Evolutionary conservation across 2,329 filamentous ascomycete genomes (phyloP), one percentile per base, ranked within the genome.

Genomic region (Xylariaceae sp.): DNA sequence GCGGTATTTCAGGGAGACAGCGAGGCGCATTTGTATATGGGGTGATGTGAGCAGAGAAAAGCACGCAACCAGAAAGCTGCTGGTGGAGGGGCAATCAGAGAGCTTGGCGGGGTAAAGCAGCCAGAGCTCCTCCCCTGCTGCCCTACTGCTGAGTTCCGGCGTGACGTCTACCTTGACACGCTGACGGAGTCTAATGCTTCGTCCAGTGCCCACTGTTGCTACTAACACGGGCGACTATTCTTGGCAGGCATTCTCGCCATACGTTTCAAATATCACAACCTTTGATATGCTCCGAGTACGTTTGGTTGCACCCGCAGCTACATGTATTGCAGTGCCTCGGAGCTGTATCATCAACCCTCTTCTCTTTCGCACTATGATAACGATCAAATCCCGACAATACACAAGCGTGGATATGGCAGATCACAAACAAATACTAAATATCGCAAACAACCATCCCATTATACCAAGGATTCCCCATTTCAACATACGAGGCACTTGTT

Each of bases 1-100:
- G 42, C 4, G 53, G 39, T 58, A 37, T 59, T 39, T 55, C 35
- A 63, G 32, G 43, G 43, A 51, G 29, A 57, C 57, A 36, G 45
- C 52, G 39, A 41, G 45, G 51, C 45, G 37, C 43, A 49, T 45
- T 48, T 43, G 42, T 48, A 55, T 47, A 35, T 51, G 18, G 36
- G 47, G 59, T 55, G 39, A 52, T 26, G 49, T 43, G 52, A 40
- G 15, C 26, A 23, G 21, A 49, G 59, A 64, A 65, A 64, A 62
- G 44, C 54, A 61, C 64, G 60, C 60, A 66, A 58, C 36, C 8
- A 58, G 29, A 50, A 49, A 50, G 58, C 40, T 53, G 53, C 40
- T 45, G 59, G 62, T 63, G 59, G 61, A 63, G 59, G 61, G 61
- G 59, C 57, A 60, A 40, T 41, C 41, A 40, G 54, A 36, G 48